phyloP scores from a whole-genome alignment of 2,329 filamentous ascomycete species.

The Beauveria scarabaeidicola region DNA sequence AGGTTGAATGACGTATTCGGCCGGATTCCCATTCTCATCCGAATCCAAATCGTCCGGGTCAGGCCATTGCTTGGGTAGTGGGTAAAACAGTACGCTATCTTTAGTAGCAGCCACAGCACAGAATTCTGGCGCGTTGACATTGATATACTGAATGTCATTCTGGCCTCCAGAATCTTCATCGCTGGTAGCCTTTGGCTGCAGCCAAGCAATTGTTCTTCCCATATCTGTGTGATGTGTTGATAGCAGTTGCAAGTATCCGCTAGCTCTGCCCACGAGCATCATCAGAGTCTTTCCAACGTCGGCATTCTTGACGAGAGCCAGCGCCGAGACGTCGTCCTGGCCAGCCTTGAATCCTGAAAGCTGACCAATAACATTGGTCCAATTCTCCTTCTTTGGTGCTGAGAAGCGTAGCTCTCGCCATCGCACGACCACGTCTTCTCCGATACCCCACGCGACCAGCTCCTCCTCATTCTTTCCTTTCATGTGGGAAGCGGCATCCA shows the following conservation, averaged over 20 bases:
- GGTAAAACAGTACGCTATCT: slow-evolving; percentile 13
- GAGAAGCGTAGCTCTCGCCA: slow-evolving; percentile 21
- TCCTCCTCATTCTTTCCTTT: slow-evolving; percentile 21
- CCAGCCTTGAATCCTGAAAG: slow-evolving; percentile 27
- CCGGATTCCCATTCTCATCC: neutral
- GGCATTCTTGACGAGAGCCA: slow-evolving; percentile 27
- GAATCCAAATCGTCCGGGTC: neutral
- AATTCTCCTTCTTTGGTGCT: slow-evolving; percentile 5
- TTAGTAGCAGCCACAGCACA: slow-evolving; percentile 14
- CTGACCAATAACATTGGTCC: slow-evolving; percentile 21
- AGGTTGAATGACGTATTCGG: neutral
- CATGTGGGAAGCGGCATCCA: neutral
- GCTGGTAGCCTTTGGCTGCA: neutral
- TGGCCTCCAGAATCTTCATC: neutral
- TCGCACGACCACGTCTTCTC: slow-evolving; percentile 35
- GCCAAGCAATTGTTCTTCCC: slow-evolving; percentile 18
- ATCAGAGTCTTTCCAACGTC: slow-evolving; percentile 16
- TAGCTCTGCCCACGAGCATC: slow-evolving; percentile 33
- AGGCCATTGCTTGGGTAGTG: slow-evolving; percentile 1
- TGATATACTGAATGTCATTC: slow-evolving; percentile 13
- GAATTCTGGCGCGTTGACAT: slow-evolving; percentile 10
- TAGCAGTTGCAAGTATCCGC: slow-evolving; percentile 32
- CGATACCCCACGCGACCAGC: slow-evolving; percentile 36
- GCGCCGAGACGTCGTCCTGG: slow-evolving; percentile 32
- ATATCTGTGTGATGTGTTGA: slow-evolving; percentile 24